phyloP scores from a whole-genome alignment of 129 eudicot species.

The Arctium lappa region DNA sequence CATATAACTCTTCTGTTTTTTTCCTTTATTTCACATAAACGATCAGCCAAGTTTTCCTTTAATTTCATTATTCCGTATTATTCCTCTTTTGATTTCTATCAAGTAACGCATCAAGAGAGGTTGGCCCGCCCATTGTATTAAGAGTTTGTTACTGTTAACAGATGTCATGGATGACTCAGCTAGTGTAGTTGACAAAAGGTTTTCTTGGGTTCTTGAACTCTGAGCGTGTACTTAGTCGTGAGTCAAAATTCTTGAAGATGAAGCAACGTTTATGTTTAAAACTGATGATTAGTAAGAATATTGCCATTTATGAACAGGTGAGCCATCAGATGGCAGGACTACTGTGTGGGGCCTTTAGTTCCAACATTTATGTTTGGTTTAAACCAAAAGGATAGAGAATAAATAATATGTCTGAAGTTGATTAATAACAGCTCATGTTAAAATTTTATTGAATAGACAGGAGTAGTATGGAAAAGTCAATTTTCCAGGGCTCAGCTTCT shows the following conservation, averaged over 20 bases:
- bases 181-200: not conserved
- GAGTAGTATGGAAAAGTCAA: not conserved
- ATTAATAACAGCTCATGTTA: not conserved
- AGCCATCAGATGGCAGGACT: slow-evolving; percentile 7
- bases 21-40: no score
- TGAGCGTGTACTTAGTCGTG: not conserved
- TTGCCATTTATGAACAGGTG: not conserved
- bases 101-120: not conserved
- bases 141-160: not conserved
- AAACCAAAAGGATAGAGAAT: not conserved
- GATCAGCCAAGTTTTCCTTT: no score
- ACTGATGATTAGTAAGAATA: not conserved
- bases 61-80: no score
- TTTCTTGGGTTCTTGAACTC: not conserved
- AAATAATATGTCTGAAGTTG: not conserved
- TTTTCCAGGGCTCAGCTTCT: not conserved
- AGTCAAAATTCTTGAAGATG: slow-evolving; percentile 1
- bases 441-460: not conserved
- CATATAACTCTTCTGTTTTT: no score
- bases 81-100: no score
- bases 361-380: slow-evolving; percentile 10
- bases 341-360: not conserved
- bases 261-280: not conserved
- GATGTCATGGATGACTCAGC: not conserved
- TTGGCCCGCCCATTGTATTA: not conserved